A percentile compares a stretch with the other conserved stretches of the same genome.
Evolutionary conservation across 2,329 filamentous ascomycete genomes (phyloP).

Genomic region (Alternaria rosae): DNA sequence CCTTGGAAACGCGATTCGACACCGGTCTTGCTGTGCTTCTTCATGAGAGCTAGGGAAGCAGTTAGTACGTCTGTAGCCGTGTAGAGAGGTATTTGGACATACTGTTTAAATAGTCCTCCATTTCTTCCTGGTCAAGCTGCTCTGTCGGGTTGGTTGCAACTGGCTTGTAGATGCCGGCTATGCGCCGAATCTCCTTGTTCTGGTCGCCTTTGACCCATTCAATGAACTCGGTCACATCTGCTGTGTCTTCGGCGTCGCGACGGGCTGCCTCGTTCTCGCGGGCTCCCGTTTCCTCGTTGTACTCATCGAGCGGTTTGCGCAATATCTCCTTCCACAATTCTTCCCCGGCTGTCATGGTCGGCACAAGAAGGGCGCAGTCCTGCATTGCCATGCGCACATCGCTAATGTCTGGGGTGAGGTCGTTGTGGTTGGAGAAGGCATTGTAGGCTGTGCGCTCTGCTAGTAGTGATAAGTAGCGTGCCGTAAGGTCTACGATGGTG

Average conservation of each 20-base stretch:
- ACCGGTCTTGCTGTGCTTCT: slow-evolving; percentile 88
- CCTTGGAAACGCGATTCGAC: slow-evolving; percentile 87
- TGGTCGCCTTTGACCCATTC: slow-evolving; percentile 77
- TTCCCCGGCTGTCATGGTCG: slow-evolving; percentile 71
- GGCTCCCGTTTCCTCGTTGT: slow-evolving; percentile 50
- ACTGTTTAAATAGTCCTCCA: slow-evolving; percentile 59
- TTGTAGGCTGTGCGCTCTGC: slow-evolving; percentile 76
- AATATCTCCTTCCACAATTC: slow-evolving; percentile 68
- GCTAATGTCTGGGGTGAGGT: slow-evolving; percentile 69
- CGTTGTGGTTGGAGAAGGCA: slow-evolving; percentile 73
- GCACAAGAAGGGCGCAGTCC: slow-evolving; percentile 77
- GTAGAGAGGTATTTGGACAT: slow-evolving; percentile 13
- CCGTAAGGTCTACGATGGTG: slow-evolving; percentile 84
- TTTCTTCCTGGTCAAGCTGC: slow-evolving; percentile 53
- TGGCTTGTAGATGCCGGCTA: slow-evolving; percentile 71
- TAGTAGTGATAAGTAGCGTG: slow-evolving; percentile 78
- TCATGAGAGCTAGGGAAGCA: slow-evolving; percentile 72
- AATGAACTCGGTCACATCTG: slow-evolving; percentile 79
- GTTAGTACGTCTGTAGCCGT: slow-evolving; percentile 22
- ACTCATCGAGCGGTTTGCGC: slow-evolving; percentile 54
- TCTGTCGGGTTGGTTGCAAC: slow-evolving; percentile 52
- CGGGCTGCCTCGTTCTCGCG: slow-evolving; percentile 53
- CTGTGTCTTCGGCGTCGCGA: slow-evolving; percentile 73
- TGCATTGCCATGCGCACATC: slow-evolving; percentile 88
- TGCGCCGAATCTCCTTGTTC: slow-evolving; percentile 80